These are phyloP conservation scores for Suhomyces vadensis DNA, from an alignment of 805 yeast species.

Conservation along the genomic window DNA sequence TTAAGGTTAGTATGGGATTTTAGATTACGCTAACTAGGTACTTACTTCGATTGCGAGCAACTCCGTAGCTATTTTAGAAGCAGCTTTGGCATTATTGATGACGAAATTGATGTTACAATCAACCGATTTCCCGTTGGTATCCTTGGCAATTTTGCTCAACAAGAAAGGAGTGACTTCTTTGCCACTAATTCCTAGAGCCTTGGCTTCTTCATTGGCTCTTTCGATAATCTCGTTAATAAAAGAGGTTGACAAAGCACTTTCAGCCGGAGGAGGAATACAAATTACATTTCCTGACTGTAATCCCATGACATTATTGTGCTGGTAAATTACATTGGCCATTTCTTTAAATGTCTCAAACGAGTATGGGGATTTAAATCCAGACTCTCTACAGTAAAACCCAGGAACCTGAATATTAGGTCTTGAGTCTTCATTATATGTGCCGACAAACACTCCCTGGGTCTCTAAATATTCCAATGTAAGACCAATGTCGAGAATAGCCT, in stretches of 20 bases:
- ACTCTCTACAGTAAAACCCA: conserved; percentile 77
- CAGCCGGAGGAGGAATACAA: conserved; percentile 79
- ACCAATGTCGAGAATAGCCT: conserved; percentile 76
- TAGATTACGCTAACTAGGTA: conserved; percentile 3
- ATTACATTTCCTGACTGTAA: conserved; percentile 70
- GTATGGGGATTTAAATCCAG: conserved; percentile 73
- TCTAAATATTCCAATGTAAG: conserved; percentile 84
- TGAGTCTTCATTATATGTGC: conserved; percentile 58
- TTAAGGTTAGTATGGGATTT: conserved; percentile 4
- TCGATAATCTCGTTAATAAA: conserved; percentile 58
- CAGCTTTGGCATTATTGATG: conserved; percentile 69
- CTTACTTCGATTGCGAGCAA: conserved; percentile 39
- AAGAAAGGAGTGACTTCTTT: conserved; percentile 80
- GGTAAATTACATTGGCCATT: conserved; percentile 64
- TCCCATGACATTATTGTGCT: conserved; percentile 44
- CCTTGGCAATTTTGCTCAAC: conserved; percentile 59
- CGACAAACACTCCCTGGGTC: conserved; percentile 87
- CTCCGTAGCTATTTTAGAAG: conserved; percentile 63
- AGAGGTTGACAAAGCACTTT: conserved; percentile 54
- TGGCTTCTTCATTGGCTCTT: conserved; percentile 60
- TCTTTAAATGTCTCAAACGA: conserved; percentile 50
- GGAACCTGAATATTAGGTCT: conserved; percentile 55
- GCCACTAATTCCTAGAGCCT: conserved; percentile 54
- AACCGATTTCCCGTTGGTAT: conserved; percentile 72
- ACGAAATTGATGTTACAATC: conserved; percentile 74